phyloP scores from a whole-genome alignment of 2,329 filamentous ascomycete species.

The Hypoxylon sp. region DNA sequence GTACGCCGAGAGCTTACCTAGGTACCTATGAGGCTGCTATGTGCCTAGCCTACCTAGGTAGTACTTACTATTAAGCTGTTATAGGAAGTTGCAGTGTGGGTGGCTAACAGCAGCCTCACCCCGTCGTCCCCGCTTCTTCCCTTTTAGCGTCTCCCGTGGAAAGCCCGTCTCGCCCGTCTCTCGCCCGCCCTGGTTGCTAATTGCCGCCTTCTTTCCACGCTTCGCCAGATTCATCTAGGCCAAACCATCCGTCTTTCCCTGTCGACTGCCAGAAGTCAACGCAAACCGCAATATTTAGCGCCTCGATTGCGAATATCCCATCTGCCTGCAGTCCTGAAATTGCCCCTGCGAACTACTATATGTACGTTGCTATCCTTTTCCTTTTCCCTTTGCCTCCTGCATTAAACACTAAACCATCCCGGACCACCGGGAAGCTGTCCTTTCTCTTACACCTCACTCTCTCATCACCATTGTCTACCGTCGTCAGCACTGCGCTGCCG shows the following conservation, averaged over 20 bases:
- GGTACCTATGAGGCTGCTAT: too few species aligned
- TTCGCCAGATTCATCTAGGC: conserved; percentile 5
- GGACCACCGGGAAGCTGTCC: neutral
- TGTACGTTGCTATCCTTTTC: conserved; percentile 1
- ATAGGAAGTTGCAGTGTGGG: conserved; percentile 1
- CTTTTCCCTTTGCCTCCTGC: neutral
- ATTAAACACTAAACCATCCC: neutral
- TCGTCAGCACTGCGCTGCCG: neutral
- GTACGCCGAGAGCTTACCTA: too few species aligned
- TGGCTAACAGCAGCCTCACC: conserved; percentile 27
- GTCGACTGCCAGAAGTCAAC: neutral
- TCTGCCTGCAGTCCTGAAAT: conserved; percentile 33
- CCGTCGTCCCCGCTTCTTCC: conserved; percentile 17
- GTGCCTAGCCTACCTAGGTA: neutral
- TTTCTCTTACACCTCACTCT: neutral
- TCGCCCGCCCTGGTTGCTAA: too few species aligned
- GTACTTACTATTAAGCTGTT: conserved; percentile 7
- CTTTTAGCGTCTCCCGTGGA: conserved; percentile 16
- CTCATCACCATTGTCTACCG: neutral
- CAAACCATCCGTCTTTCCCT: conserved; percentile 6
- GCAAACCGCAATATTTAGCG: neutral
- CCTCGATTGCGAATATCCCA: conserved; percentile 27
- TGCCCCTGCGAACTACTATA: conserved; percentile 25
- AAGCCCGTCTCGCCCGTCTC: conserved; percentile 9
- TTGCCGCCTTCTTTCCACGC: conserved; percentile 1